Conservation (phyloP, 2,329 filamentous ascomycete species). For the Geosmithia morbida region DNA sequence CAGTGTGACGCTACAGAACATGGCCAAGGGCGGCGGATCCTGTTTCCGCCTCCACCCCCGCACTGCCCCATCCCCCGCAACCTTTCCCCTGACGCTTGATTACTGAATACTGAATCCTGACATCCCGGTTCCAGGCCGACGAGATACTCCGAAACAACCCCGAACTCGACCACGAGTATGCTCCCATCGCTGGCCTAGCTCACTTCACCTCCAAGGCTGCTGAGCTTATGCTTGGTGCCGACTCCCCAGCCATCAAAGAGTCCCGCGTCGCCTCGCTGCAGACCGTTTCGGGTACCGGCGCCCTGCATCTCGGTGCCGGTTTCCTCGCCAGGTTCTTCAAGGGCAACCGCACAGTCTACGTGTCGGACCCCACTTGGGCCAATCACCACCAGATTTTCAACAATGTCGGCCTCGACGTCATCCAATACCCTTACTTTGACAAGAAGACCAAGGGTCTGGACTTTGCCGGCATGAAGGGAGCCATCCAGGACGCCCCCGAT, state of each 20-base stretch:
- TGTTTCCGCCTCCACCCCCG: neutral
- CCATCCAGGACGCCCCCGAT: conserved; percentile 56
- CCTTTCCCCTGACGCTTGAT: neutral
- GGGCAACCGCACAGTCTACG: conserved; percentile 63
- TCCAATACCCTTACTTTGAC: conserved; percentile 88
- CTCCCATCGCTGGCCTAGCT: conserved; percentile 80
- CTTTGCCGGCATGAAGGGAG: conserved; percentile 71
- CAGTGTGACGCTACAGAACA: neutral
- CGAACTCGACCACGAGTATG: conserved; percentile 93
- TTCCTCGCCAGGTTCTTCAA: conserved; percentile 90
- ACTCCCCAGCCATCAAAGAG: conserved; percentile 71
- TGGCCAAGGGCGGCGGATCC: neutral
- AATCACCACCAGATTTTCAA: conserved; percentile 98
- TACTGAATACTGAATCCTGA: conserved; percentile 7
- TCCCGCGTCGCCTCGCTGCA: conserved; percentile 73
- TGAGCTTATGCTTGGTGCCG: conserved; percentile 70
- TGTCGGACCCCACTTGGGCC: conserved; percentile 93
- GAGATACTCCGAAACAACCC: conserved; percentile 79
- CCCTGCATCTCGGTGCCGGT: conserved; percentile 81
- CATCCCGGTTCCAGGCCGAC: conserved; percentile 53
- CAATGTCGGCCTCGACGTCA: conserved; percentile 69
- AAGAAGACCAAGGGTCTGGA: conserved; percentile 81
- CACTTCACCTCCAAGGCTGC: conserved; percentile 82
- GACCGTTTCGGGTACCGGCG: conserved; percentile 94
- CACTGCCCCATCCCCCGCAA: neutral